phyloP scores from a whole-genome alignment of 2,329 filamentous ascomycete species.

The Venturia carpophila region DNA sequence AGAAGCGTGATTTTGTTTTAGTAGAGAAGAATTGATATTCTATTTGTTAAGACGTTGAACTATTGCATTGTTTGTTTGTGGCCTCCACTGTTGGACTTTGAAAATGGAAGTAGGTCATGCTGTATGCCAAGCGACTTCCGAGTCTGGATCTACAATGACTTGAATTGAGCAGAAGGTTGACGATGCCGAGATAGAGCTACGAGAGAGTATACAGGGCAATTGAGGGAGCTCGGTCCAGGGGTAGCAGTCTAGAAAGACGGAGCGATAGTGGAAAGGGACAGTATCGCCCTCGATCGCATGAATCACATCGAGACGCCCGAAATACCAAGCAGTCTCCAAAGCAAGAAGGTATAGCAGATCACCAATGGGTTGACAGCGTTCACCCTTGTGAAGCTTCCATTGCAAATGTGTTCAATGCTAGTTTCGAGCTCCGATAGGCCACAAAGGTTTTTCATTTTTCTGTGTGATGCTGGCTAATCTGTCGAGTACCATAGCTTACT shows the following conservation, averaged over 20 bases:
- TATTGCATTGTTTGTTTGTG: too few relatives aligned
- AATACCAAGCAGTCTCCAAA: conserved; percentile 10
- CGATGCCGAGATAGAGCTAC: neutral
- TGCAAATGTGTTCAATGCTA: conserved; percentile 40
- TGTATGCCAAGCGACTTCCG: too few relatives aligned
- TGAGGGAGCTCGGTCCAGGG: neutral
- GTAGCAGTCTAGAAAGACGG: neutral
- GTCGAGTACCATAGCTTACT: neutral
- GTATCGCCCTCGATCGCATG: neutral
- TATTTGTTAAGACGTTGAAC: too few relatives aligned
- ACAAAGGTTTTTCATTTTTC: conserved; percentile 33
- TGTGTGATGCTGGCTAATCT: conserved; percentile 26
- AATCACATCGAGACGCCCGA: conserved; percentile 5
- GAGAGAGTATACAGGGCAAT: neutral
- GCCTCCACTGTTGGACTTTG: too few relatives aligned
- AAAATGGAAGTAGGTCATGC: too few relatives aligned
- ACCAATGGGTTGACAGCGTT: conserved; percentile 52
- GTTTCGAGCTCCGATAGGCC: conserved; percentile 39
- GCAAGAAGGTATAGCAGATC: conserved; percentile 26
- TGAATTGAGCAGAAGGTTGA: neutral
- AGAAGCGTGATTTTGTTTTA: too few relatives aligned
- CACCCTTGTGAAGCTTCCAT: conserved; percentile 54
- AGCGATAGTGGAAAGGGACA: neutral
- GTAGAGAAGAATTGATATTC: too few relatives aligned
- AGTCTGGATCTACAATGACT: too few relatives aligned